A percentile compares a stretch with the other conserved stretches of the same genome.
Evolutionary conservation across 148 eudicot genomes (phyloP).

Genomic region (Cornus suecica): DNA sequence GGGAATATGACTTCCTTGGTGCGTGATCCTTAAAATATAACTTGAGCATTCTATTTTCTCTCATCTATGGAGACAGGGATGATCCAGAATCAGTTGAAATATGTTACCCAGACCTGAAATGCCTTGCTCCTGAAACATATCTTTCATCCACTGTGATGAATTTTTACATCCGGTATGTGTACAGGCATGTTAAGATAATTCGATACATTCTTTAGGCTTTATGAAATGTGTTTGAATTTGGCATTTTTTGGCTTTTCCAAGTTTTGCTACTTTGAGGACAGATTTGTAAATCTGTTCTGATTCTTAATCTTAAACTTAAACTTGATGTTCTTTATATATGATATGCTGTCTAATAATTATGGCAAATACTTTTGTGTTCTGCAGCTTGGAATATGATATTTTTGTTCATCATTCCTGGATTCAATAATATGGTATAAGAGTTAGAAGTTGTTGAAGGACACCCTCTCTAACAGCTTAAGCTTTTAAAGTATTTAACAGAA

Average conservation of each 20-base stretch:
- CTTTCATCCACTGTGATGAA: slow-evolving; percentile 88
- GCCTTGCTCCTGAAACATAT: slow-evolving; percentile 73
- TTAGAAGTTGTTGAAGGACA: too few species aligned
- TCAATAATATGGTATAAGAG: not conserved
- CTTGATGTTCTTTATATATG: too few species aligned
- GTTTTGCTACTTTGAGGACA: not conserved
- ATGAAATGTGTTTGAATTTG: not conserved
- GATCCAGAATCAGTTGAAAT: slow-evolving; percentile 76
- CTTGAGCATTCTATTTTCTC: not conserved
- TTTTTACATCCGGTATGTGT: slow-evolving; percentile 70
- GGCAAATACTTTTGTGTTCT: not conserved
- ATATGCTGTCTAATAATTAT: not conserved
- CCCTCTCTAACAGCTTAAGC: too few species aligned
- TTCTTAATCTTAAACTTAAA: not conserved
- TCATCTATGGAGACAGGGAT: slow-evolving; percentile 39
- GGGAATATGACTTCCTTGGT: slow-evolving; percentile 5
- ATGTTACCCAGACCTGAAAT: slow-evolving; percentile 55
- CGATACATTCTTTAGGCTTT: not conserved
- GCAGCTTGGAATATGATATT: not conserved
- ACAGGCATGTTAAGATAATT: not conserved
- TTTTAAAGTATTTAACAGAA: too few species aligned
- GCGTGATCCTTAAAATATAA: not conserved
- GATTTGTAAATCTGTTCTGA: not conserved
- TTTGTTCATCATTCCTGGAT: not conserved
- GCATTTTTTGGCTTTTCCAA: not conserved